Percentiles rank a stretch among this genome's conserved stretches.
phyloP scores from a whole-genome alignment of 2,329 filamentous ascomycete species.

The Colletotrichum sidae region DNA sequence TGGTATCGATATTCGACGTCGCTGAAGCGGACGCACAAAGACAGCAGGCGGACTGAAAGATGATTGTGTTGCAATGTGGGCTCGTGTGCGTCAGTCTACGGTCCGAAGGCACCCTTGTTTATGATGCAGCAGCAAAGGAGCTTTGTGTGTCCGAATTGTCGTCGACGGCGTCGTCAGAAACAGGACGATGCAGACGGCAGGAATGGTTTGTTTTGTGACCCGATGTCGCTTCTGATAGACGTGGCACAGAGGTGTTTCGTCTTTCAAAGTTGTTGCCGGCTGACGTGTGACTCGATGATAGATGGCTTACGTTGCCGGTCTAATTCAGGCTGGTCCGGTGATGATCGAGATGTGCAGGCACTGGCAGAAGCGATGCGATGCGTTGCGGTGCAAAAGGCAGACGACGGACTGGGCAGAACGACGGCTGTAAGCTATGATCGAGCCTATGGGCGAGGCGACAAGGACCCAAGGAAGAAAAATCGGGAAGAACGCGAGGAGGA shows the following conservation, averaged over 20 bases:
- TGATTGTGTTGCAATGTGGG: background rate
- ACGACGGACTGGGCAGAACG: slow-evolving; percentile 13
- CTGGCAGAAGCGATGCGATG: slow-evolving; percentile 9
- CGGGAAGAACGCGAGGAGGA: slow-evolving; percentile 46
- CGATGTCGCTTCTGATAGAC: slow-evolving; percentile 17
- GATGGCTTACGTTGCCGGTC: slow-evolving; percentile 31
- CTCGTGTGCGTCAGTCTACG: too few species aligned
- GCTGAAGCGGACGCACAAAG: slow-evolving; percentile 30
- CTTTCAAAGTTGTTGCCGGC: slow-evolving; percentile 20
- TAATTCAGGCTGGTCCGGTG: slow-evolving; percentile 17
- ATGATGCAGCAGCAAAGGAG: slow-evolving; percentile 27
- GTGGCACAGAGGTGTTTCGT: slow-evolving; percentile 2
- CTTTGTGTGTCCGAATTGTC: slow-evolving; percentile 27
- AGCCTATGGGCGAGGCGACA: slow-evolving; percentile 38
- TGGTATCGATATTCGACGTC: slow-evolving; percentile 16
- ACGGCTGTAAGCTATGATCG: slow-evolving; percentile 38
- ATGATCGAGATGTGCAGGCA: slow-evolving; percentile 29
- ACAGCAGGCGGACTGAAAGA: slow-evolving; percentile 15
- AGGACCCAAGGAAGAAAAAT: slow-evolving; percentile 48
- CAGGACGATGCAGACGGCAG: slow-evolving; percentile 4
- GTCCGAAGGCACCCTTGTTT: background rate
- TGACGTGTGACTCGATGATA: slow-evolving; percentile 28
- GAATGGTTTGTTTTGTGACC: slow-evolving; percentile 8
- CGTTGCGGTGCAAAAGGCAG: slow-evolving; percentile 11
- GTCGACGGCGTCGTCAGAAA: background rate